Conservation (phyloP, 129 eudicot species). For the Flaveria robusta region DNA sequence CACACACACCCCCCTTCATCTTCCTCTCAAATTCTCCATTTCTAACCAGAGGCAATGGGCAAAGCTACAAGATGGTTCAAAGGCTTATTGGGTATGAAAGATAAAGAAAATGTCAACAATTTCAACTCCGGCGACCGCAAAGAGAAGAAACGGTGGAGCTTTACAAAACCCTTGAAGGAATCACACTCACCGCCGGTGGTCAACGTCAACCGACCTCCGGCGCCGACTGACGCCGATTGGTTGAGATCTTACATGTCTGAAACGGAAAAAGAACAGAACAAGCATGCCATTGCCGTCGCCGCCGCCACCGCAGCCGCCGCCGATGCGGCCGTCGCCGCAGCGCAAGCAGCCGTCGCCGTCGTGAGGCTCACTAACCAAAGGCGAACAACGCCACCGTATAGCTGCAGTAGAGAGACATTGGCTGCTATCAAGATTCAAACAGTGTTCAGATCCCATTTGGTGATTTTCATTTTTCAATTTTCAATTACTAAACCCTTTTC, state of each 20-base stretch:
- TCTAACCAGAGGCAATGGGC: conserved; percentile 53
- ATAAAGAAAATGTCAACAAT: conserved; percentile 54
- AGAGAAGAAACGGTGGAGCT: conserved; percentile 74
- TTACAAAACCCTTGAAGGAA: conserved; percentile 54
- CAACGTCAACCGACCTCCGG: neutral
- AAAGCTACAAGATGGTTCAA: conserved; percentile 83
- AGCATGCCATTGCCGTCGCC: conserved; percentile 96
- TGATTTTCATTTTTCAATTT: conserved; percentile 16
- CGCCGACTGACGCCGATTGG: conserved; percentile 40
- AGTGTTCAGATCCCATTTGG: conserved; percentile 84
- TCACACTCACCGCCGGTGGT: conserved; percentile 33
- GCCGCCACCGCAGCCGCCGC: conserved; percentile 96
- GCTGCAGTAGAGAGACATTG: conserved; percentile 48
- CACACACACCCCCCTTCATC: neutral
- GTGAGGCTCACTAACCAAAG: conserved; percentile 80
- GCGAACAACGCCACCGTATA: conserved; percentile 37
- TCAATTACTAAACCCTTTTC: neutral
- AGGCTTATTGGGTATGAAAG: conserved; percentile 79
- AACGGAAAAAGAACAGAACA: conserved; percentile 67
- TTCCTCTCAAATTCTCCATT: conserved; percentile 17
- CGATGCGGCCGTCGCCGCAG: conserved; percentile 93
- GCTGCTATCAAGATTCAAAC: conserved; percentile 85
- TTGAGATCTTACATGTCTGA: conserved; percentile 58
- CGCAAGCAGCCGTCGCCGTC: conserved; percentile 94
- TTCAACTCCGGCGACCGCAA: conserved; percentile 46